phyloP scores from a whole-genome alignment of 1,284 basidiomycete genomes.

The Calocybe gambosa region DNA sequence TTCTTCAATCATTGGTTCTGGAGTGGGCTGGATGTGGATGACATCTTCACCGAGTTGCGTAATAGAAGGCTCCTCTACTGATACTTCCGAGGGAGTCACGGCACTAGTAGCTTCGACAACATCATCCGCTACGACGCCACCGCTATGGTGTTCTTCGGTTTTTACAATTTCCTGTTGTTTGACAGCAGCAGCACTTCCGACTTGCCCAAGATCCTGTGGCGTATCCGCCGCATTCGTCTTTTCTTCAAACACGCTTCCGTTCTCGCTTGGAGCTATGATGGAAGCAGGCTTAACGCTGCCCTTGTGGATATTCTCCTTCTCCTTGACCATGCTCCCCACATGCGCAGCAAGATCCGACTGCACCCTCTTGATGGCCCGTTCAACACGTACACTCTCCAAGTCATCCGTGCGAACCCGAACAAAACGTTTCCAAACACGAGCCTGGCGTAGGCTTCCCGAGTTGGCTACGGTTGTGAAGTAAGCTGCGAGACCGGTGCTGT shows the following conservation, averaged over 20 bases:
- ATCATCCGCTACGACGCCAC: constrained; percentile 4
- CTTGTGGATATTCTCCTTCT: constrained; percentile 24
- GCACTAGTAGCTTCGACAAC: neutral
- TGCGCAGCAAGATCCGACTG: constrained; percentile 80
- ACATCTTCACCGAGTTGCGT: constrained; percentile 5
- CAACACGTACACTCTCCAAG: constrained; percentile 77
- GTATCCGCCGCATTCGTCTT: constrained; percentile 20
- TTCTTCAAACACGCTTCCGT: constrained; percentile 24
- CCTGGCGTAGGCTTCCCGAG: constrained; percentile 51
- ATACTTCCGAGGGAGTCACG: constrained; percentile 7
- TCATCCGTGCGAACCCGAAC: constrained; percentile 81
- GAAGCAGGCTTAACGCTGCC: constrained; percentile 11
- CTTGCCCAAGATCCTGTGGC: constrained; percentile 18
- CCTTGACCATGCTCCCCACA: constrained; percentile 30
- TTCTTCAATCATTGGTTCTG: constrained; percentile 17
- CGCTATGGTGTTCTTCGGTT: constrained; percentile 21
- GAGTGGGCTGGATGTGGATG: constrained; percentile 4
- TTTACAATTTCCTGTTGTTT: constrained; percentile 27
- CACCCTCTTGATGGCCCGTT: constrained; percentile 82
- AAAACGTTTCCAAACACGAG: constrained; percentile 80
- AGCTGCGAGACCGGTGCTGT: constrained; percentile 65
- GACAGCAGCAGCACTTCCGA: constrained; percentile 6
- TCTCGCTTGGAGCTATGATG: constrained; percentile 17
- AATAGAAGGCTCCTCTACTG: constrained; percentile 8
- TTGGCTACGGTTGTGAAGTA: constrained; percentile 78